Evolutionary conservation across 352 stramenopile genomes (phyloP), one percentile per base, ranked within the genome.

Genomic region (Phytophthora chlamydospora): DNA sequence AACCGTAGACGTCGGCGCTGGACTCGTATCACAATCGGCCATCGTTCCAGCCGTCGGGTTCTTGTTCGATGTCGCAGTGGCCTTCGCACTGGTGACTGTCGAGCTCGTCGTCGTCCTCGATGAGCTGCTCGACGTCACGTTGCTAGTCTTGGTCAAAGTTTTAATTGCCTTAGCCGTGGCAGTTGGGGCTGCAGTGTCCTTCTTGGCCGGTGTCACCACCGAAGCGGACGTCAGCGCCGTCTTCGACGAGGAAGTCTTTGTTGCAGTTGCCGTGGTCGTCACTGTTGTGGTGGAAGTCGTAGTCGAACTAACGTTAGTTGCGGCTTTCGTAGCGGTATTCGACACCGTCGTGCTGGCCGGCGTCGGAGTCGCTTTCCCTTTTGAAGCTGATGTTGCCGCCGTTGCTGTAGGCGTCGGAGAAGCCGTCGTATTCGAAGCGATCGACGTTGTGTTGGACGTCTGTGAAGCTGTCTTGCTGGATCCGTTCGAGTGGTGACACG

Each of bases 211-310:
- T 7, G 49, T 63, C 38, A 70, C 45, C 52, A 66, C 11, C 9
- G 49, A 69, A 2, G 46, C 50, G 14, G 50, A 49, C 27, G 55
- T 65, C n/a, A 58, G 31, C 17, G 57, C 27, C 14, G 51, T 44
- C 24, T 45, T 58, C 0, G 58, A 52, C 6, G 44, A 35, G 17
- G 24, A 33, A 12, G 17, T 53, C 17, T 31, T 47, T 13, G 33
- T n/a, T 19, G 13, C 9, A 46, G 12, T 51, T 13, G 36, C 53
- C 27, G 56, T 33, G 12, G 29, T 55, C 1, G 35, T 50, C 16
- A 42, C 49, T 31, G 45, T 54, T 11, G 24, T 39, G 34, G 33
- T 62, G 0, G 54, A 39, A 11, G 42, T 55, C 11, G 40, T 33
- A 29, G 24, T 6, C 24, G 24, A 29, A 6, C 24, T 29, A 29